A percentile compares a stretch with the other conserved stretches of the same genome.
Conservation (phyloP, 345 rosid species). For the Eucalyptus pumila region DNA sequence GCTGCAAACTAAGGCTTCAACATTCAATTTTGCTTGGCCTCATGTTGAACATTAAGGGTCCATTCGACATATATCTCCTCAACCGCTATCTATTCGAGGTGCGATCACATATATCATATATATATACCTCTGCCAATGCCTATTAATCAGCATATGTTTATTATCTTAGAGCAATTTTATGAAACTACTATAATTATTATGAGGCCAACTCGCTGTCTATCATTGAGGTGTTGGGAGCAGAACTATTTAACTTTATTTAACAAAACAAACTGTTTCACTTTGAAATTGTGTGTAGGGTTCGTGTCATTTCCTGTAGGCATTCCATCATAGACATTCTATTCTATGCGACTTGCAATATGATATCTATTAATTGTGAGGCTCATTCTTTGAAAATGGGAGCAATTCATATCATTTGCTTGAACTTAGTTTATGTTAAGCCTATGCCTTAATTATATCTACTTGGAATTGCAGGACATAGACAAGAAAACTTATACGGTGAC, state of each 20-base stretch:
- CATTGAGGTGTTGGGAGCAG: background rate
- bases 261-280: background rate
- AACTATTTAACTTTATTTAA: background rate
- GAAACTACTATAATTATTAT: background rate
- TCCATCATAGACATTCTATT: background rate
- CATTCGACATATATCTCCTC: background rate
- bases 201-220: background rate
- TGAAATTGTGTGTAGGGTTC: background rate
- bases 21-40: slow-evolving; percentile 2
- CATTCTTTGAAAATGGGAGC: background rate
- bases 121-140: background rate
- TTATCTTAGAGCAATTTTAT: background rate
- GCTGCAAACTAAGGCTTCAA: background rate
- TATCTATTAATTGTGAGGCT: background rate
- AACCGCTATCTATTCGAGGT: background rate
- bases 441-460: background rate
- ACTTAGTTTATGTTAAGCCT: background rate
- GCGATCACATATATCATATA: background rate
- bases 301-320: background rate
- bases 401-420: background rate
- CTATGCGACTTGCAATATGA: background rate
- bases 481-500: background rate
- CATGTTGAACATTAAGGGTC: slow-evolving; percentile 5
- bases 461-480: background rate
- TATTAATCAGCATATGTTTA: background rate